Base-by-base conservation (phyloP, 2,329 filamentous ascomycete genomes). In the Colletotrichum orbiculare region DNA sequence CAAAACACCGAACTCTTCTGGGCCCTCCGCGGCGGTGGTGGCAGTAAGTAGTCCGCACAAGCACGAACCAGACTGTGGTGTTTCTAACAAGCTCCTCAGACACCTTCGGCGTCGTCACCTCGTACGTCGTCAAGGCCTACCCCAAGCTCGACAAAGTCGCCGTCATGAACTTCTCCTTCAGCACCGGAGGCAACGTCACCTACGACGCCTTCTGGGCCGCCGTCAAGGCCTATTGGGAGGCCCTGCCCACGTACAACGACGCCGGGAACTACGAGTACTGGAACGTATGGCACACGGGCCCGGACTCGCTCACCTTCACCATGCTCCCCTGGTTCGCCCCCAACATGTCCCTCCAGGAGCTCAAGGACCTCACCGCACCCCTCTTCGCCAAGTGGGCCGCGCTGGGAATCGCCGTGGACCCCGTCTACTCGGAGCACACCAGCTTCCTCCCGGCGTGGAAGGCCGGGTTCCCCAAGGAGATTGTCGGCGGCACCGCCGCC, bases 81-180 rank as follows among this genome's bases (percentile, higher is more conserved):
- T 17, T 8, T 77, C 76, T 0, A 70, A 70, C 0, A 65, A 82
- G 35, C 43, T 84, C 88, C 66, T 61, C 76, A 0, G 87, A 89
- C 17, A 88, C 81, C 17, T 89, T 84, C 68, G 87, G 79, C 2
- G 78, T 89, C 1, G 85, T 89, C 1, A 73, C 81, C 6, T 85
- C 83, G 1, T 78, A 88, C 72, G 88, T 84, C 0, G 76, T 83
- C 43, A 84, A 83, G 67, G 79, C 81, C 1, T 78, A 87, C 69
- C 73, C 77, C 1, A 80, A 83, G 60, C 71, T 72, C 2, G 46
- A 48, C 13, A 72, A 74, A 0, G 77, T 82, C 4, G 76, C 79
- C 1, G 83, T 80, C 2, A 77, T 81, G 1, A 80, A 76, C 6
- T 70, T 87, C 5, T 74, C 73, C 0, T 83, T 86, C 58, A 17